Percentiles rank a stretch among this genome's conserved stretches.
phyloP scores from a whole-genome alignment of 176 grass and related monocot species.

The Eragrostis curvula region DNA sequence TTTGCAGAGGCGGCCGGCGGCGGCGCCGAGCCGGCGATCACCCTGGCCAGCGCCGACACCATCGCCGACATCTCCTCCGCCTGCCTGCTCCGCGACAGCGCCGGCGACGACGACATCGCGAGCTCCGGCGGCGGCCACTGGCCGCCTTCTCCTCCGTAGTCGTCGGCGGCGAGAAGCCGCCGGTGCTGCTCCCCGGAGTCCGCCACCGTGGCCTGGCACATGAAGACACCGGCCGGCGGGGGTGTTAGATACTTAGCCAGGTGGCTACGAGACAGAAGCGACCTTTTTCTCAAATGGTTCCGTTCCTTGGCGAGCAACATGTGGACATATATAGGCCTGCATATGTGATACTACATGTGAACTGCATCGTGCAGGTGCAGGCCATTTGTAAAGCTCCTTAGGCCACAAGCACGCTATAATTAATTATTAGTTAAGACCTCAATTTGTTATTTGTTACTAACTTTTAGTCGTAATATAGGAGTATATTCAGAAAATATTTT shows the following conservation, averaged over 20 bases:
- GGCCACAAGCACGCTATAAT: too few species aligned
- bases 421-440: background rate
- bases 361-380: background rate
- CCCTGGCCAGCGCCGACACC: conserved; percentile 67
- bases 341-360: background rate
- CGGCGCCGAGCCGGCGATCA: conserved; percentile 49
- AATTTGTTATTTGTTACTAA: background rate
- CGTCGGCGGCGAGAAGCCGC: background rate
- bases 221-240: background rate
- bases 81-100: conserved; percentile 51
- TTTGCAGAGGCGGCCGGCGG: background rate
- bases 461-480: too few species aligned
- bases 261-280: background rate
- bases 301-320: background rate
- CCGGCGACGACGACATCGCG: background rate
- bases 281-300: conserved; percentile 10
- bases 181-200: conserved; percentile 26
- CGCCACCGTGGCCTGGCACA: conserved; percentile 70
- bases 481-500: too few species aligned
- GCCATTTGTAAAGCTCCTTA: too few species aligned
- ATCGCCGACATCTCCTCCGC: conserved; percentile 75
- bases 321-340: conserved; percentile 10
- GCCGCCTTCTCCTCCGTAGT: background rate
- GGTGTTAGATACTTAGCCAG: too few species aligned
- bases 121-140: background rate